Evolutionary conservation across 1,284 basidiomycete genomes (phyloP), one percentile per base, ranked within the genome.

Genomic region (Peniophora sp.): DNA sequence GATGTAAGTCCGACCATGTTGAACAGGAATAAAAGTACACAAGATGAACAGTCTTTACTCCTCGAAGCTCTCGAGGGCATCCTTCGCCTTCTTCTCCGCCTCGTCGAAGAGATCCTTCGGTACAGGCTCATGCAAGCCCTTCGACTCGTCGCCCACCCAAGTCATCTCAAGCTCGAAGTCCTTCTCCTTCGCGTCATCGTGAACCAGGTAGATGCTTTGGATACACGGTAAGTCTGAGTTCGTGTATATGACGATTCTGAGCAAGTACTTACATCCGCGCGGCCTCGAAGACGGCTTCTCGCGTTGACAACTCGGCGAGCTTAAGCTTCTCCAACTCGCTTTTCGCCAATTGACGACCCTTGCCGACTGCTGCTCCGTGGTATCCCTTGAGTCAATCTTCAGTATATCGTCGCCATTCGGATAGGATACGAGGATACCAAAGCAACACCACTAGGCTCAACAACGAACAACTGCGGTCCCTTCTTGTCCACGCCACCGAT

Each of bases 91-190:
- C 52, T 74, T 75, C 63, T 97, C 90, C 38, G 96, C 97, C 64
- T 95, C 92, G 23, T 83, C 77, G 48, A 86, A 74, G 54, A 98
- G 71, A 43, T 93, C 92, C 52, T 80, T 81, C 27, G 96, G 96
- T 50, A 99, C 92, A 12, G 83, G 77, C 27, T 80, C 73, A 67
- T 98, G 94, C 50, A 85, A 70, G 46, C 83, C 83, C 24, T 86
- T 83, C 20, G 89, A 91, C 70, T 97, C 92, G 24, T 84, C 78
- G 25, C 93, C 84, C 54, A 98, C 83, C 97, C 97, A 99, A 36
- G 94, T 92, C 77, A 99, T 81, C 69, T 99, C 97, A 22, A 99
- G 79, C 67, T 99, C 97, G 60, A 99, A 99, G 50, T 94, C 89
- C 65, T 97, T 97, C 71, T 99, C 96, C 68, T 98, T 97, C 52